Conservation (phyloP, 2,329 filamentous ascomycete genomes). For the Fusarium brevicatenulatum region DNA sequence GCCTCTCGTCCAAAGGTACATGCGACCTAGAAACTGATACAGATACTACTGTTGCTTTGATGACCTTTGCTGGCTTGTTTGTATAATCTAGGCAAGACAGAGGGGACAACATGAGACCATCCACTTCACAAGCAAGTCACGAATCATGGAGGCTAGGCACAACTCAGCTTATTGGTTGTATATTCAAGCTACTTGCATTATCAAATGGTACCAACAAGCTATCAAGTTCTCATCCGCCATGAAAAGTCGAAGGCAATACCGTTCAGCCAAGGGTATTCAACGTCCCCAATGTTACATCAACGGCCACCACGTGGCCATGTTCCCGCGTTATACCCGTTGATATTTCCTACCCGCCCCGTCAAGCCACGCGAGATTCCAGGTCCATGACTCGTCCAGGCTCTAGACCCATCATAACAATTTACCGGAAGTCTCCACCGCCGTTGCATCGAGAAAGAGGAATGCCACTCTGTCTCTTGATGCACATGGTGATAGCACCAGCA, state of each 20-base stretch:
- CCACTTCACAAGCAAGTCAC: not conserved
- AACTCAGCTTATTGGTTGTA: not conserved
- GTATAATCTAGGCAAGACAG: rapidly evolving
- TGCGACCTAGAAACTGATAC: rapidly evolving
- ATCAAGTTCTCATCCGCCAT: too few species aligned
- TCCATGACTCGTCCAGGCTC: not conserved
- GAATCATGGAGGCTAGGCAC: rapidly evolving
- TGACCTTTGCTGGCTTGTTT: not conserved
- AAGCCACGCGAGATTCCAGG: not conserved
- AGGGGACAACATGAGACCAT: rapidly evolving
- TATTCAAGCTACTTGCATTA: too few species aligned
- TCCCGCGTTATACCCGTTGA: too few species aligned
- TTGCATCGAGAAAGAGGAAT: constrained; percentile 22
- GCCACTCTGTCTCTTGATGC: constrained; percentile 1
- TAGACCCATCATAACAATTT: not conserved
- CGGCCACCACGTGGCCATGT: not conserved
- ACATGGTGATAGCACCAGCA: constrained; percentile 16
- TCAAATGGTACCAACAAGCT: not conserved
- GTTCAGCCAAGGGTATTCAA: rapidly evolving
- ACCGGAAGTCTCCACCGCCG: constrained; percentile 11
- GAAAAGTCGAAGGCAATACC: rapidly evolving
- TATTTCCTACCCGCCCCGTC: not conserved
- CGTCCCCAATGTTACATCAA: not conserved
- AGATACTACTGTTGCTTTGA: too few species aligned
- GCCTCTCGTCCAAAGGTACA: rapidly evolving